Evolutionary conservation across 768 basidiomycete species (phyloP).

Genomic region (Pleurotus cornucopiae): DNA sequence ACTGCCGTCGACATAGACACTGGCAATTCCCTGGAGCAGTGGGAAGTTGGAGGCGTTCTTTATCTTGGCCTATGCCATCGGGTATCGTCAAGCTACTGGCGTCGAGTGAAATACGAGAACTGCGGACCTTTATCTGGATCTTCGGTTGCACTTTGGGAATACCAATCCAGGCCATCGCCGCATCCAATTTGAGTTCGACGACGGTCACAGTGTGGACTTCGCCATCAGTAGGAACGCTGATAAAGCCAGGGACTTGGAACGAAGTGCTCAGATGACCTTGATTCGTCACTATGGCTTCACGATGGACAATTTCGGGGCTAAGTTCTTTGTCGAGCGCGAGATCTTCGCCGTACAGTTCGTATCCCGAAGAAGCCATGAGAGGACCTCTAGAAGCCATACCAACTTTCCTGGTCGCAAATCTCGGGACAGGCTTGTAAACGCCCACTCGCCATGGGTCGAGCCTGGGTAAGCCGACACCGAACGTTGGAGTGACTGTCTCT

Average conservation of each 20-base stretch:
- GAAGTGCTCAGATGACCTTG: conserved; percentile 32
- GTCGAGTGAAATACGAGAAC: not conserved
- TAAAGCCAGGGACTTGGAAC: conserved; percentile 35
- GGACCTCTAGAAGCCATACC: not conserved
- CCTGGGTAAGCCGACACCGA: conserved; percentile 15
- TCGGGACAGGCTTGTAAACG: not conserved
- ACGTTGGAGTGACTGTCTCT: conserved; percentile 19
- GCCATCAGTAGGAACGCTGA: conserved; percentile 37
- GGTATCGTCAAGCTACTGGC: not conserved
- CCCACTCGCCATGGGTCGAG: conserved; percentile 1
- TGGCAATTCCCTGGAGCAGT: conserved; percentile 18
- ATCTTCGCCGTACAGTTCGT: not conserved
- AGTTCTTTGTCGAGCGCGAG: not conserved
- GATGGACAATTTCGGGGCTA: not conserved
- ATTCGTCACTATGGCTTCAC: not conserved
- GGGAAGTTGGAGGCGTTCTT: conserved; percentile 23
- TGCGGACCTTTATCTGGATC: conserved; percentile 18
- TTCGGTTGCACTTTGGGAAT: not conserved
- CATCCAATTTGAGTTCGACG: not conserved
- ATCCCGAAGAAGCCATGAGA: not conserved
- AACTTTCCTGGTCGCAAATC: not conserved
- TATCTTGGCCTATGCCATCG: conserved; percentile 20
- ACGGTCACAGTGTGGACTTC: conserved; percentile 32
- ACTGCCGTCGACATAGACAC: conserved; percentile 25
- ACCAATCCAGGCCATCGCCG: conserved; percentile 1